Conservation (phyloP, 1,139 yeast species). For the Scheffersomyces segobiensis region DNA sequence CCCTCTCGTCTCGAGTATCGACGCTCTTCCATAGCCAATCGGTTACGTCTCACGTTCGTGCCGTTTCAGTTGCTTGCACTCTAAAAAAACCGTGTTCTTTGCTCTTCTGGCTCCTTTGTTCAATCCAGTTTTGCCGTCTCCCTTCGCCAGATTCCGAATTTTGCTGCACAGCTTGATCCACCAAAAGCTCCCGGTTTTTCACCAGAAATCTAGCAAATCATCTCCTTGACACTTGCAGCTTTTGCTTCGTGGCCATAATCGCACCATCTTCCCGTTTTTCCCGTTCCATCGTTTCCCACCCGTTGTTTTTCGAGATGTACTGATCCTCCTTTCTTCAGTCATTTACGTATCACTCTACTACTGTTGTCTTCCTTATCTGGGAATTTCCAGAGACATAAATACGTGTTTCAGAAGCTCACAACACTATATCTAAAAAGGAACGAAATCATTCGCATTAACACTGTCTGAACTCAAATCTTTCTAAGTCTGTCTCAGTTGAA, state of each 20-base stretch:
- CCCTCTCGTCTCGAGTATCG: neutral
- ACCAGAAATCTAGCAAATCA: neutral
- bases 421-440: neutral
- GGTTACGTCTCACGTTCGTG: neutral
- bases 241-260: neutral
- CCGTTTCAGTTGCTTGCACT: neutral
- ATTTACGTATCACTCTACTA: neutral
- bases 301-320: neutral
- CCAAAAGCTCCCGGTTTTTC: neutral
- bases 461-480: neutral
- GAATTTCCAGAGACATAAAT: neutral
- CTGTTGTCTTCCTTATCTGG: neutral
- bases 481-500: neutral
- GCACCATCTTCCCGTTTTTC: neutral
- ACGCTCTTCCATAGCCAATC: neutral
- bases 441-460: neutral
- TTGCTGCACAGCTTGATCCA: neutral
- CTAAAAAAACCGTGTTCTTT: neutral
- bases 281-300: neutral
- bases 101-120: neutral
- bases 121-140: neutral
- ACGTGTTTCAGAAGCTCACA: neutral
- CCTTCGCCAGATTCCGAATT: neutral
- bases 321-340: neutral
- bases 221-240: neutral